Percentiles rank a stretch among this genome's conserved stretches.
Conservation (phyloP, 768 basidiomycete species). For the Nevesoporus exiguus region DNA sequence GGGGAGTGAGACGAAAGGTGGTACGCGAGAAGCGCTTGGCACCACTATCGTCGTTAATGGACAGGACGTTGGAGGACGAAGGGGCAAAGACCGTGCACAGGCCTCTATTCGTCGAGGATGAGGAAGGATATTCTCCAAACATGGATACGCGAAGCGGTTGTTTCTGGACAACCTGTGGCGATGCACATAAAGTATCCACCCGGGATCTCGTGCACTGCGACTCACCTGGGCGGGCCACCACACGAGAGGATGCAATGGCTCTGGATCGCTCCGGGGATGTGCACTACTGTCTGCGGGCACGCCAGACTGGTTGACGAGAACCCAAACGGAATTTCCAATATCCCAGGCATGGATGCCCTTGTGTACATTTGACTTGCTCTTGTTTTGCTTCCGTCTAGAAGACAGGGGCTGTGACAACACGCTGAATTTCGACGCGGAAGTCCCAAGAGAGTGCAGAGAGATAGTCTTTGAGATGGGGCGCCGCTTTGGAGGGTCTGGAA, state of each 20-base stretch:
- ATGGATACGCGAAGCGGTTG: conserved; percentile 29
- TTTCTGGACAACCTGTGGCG: conserved; percentile 23
- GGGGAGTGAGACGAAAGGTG: conserved; percentile 30
- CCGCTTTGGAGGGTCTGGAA: conserved; percentile 4
- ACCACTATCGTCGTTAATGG: conserved; percentile 34
- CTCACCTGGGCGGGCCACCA: conserved; percentile 77
- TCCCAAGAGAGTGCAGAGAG: conserved; percentile 7
- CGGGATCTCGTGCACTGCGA: not conserved
- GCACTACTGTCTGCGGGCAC: conserved; percentile 31
- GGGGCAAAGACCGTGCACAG: conserved; percentile 30
- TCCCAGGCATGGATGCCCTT: conserved; percentile 13
- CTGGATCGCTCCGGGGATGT: conserved; percentile 23
- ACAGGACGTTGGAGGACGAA: conserved; percentile 40
- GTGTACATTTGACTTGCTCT: conserved; percentile 1
- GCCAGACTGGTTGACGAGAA: conserved; percentile 44
- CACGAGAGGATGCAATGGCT: conserved; percentile 24
- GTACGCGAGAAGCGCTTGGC: conserved; percentile 42
- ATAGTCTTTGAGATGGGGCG: conserved; percentile 10
- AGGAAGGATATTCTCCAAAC: conserved; percentile 30
- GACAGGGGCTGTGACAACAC: conserved; percentile 21
- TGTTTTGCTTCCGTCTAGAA: conserved; percentile 21
- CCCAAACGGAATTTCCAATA: conserved; percentile 48
- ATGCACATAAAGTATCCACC: conserved; percentile 7
- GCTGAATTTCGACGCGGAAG: conserved; percentile 9
- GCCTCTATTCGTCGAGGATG: conserved; percentile 23